Evolutionary conservation across 2,329 filamentous ascomycete genomes (phyloP).

Genomic region (Dothideomycetes sp.): DNA sequence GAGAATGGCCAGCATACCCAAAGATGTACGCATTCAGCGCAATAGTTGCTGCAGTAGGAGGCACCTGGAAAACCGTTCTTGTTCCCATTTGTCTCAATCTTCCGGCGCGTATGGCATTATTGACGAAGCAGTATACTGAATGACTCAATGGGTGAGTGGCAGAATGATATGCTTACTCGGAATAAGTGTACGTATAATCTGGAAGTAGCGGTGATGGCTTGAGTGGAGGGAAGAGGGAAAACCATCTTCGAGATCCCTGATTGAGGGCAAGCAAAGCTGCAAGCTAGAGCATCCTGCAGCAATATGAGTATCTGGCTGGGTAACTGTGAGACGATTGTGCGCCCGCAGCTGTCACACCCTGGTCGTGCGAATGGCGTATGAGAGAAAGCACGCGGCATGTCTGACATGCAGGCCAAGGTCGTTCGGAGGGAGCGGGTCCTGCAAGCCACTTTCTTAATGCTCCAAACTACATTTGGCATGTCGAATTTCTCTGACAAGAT

Average conservation of each 20-base stretch:
- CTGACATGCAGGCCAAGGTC: too few relatives aligned
- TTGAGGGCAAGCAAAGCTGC: too few relatives aligned
- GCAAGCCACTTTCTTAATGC: background rate
- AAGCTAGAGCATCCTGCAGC: background rate
- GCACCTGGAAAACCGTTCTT: conserved; percentile 21
- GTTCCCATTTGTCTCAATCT: conserved; percentile 18
- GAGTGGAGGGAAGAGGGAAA: too few relatives aligned
- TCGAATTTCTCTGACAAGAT: too few relatives aligned
- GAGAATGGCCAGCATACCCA: conserved; percentile 38
- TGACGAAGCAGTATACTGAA: too few relatives aligned
- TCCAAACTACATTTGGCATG: too few relatives aligned
- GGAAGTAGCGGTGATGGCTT: too few relatives aligned
- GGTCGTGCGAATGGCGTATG: background rate
- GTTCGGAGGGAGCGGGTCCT: too few relatives aligned
- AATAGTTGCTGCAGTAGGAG: conserved; percentile 24
- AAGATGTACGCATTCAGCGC: conserved; percentile 40
- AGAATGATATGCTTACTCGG: background rate
- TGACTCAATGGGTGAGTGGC: background rate
- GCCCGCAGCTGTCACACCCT: background rate
- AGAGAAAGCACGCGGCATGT: background rate
- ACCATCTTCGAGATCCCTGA: too few relatives aligned
- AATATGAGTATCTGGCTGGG: background rate
- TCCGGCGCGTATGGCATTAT: too few relatives aligned
- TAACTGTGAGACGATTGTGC: background rate
- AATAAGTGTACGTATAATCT: background rate